phyloP scores from a whole-genome alignment of 768 basidiomycete species.

The Candolleomyces aberdarensis region DNA sequence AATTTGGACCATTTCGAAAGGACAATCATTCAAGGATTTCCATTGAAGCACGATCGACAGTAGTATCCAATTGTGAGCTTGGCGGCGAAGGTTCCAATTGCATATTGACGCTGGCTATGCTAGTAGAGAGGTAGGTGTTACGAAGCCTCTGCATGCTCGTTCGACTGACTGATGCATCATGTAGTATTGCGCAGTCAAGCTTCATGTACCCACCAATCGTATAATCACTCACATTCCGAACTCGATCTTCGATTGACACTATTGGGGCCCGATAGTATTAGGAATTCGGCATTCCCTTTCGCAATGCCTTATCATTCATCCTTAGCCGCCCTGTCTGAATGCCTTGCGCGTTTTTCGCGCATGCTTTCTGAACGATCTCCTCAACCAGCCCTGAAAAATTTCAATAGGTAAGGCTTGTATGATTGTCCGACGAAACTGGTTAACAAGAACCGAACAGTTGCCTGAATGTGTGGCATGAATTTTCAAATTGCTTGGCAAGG shows the following conservation, averaged over 20 bases:
- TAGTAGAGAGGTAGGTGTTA: neutral
- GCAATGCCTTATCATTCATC: neutral
- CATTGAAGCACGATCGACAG: no score
- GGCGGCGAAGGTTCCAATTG: no score
- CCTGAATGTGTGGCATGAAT: neutral
- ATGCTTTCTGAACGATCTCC: neutral
- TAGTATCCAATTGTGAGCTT: no score
- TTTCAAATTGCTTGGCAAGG: neutral
- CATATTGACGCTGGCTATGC: no score
- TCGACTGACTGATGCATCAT: neutral
- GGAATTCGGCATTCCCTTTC: neutral
- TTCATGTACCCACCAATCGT: neutral
- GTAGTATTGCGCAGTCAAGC: neutral
- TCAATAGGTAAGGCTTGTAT: no score
- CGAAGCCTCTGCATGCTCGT: neutral
- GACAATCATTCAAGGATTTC: no score
- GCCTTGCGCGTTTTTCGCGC: neutral
- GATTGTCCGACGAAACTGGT: neutral
- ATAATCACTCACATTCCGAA: neutral
- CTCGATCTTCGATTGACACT: neutral
- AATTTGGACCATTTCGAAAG: no score
- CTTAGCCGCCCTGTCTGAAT: neutral
- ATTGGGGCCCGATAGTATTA: neutral
- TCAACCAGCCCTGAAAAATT: no score
- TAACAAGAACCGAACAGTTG: neutral